Evolutionary conservation across 1,284 basidiomycete species (phyloP), one percentile per base, ranked within the genome.

Genomic region (Austropuccinia psidii): DNA sequence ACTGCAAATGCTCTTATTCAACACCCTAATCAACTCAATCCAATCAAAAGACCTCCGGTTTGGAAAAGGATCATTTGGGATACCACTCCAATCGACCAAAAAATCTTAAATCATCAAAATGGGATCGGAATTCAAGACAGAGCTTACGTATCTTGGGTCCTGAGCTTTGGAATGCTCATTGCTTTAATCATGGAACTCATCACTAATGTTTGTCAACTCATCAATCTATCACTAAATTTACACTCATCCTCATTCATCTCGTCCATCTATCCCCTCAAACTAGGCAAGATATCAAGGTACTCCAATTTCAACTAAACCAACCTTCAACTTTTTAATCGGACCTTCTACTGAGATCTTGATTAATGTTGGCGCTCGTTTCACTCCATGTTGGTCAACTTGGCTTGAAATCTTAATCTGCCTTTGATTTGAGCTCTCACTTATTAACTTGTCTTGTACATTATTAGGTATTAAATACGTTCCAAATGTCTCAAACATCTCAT

Each of bases 381-480:
- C 79, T 1, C 80, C 80, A 3, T 81, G 80, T 75, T 80, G 80
- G 79, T 77, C 78, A n/a, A n/a, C n/a, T n/a, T n/a, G n/a, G n/a
- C n/a, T n/a, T n/a, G n/a, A n/a, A n/a, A 68, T 66, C 45, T 66
- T 17, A 78, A 76, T 64, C 45, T 41, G 61, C 21, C 27, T 64
- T 35, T 27, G 39, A 21, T 27, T 49, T 45, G n/a, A 6, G 24
- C n/a, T 7, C 43, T n/a, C n/a, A n/a, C n/a, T 45, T 45, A 13
- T 55, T 55, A 15, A 66, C 66, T 0, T 24, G 74, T 8, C 13
- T 50, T 33, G 2, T 31, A 13, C 17, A 2, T 65, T 31, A 13
- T 21, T 49, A 72, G 68, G 68, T 43, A 72, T 72, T 8, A 72
- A 54, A 54, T 49, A 62, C 27, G 68, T 72, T n/a, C 57, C 68